Conservation (phyloP, 1,284 basidiomycete species). For the Cutaneotrichosporon dermatis region DNA sequence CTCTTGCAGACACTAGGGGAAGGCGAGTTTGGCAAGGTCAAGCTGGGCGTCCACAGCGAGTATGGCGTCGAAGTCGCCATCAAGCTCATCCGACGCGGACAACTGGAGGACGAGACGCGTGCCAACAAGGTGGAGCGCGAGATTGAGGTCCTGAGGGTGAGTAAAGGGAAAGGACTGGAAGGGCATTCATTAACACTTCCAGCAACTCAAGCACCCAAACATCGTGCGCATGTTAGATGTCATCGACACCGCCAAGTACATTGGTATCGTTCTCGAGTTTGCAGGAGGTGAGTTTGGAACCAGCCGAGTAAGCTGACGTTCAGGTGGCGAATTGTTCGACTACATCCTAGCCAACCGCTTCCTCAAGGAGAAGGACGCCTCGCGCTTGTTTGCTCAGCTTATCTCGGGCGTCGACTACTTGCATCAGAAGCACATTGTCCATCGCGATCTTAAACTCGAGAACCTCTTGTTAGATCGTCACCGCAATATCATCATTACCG, state of each 20-base stretch:
- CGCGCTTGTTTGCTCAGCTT: conserved; percentile 95
- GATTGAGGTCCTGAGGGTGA: conserved; percentile 90
- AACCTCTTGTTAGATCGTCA: conserved; percentile 95
- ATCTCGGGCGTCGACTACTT: conserved; percentile 99
- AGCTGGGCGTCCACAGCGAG: conserved; percentile 87
- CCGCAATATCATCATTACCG: conserved; percentile 98
- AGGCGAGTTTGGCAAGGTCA: conserved; percentile 99
- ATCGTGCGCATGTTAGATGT: conserved; percentile 98
- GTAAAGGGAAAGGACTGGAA: conserved; percentile 34
- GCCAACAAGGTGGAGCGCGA: conserved; percentile 96
- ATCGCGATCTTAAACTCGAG: conserved; percentile 98
- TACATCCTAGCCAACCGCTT: conserved; percentile 98
- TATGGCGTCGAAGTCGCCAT: conserved; percentile 99
- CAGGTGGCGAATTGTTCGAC: conserved; percentile 95
- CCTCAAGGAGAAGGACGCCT: conserved; percentile 89
- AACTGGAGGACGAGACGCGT: conserved; percentile 77
- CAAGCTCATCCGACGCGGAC: conserved; percentile 92
- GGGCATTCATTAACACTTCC: conserved; percentile 4
- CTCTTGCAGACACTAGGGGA: conserved; percentile 92
- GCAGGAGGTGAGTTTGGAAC: conserved; percentile 60
- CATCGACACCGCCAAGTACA: conserved; percentile 99
- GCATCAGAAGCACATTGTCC: conserved; percentile 98
- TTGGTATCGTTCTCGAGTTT: conserved; percentile 98
- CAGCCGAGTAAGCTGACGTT: neutral
- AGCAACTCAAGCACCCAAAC: conserved; percentile 95